phyloP scores from a whole-genome alignment of 2,329 filamentous ascomycete species.

The Endothia cerciana region DNA sequence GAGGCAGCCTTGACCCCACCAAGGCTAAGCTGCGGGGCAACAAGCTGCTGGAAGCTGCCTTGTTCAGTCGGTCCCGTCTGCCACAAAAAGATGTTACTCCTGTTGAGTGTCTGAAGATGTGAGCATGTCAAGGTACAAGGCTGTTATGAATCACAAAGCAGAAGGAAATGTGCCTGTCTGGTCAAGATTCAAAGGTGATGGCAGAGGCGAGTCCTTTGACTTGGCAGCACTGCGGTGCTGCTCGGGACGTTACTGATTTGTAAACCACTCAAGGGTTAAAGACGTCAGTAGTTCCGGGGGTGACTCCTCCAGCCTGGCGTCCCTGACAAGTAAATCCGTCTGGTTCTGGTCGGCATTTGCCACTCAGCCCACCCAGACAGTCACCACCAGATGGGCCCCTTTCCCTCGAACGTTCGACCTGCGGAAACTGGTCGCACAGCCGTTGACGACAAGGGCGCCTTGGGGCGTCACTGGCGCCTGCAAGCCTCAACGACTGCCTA shows the following conservation, averaged over 20 bases:
- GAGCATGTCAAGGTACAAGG: no score
- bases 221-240: neutral
- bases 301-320: no score
- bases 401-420: neutral
- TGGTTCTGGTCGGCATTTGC: neutral
- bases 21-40: constrained; percentile 17
- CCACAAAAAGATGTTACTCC: neutral
- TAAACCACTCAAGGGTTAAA: neutral
- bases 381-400: neutral
- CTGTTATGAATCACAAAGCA: neutral
- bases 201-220: neutral
- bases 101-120: neutral
- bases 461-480: neutral
- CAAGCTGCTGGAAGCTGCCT: neutral
- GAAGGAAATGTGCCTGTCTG: neutral
- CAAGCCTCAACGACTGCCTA: neutral
- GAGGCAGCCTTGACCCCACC: constrained; percentile 26
- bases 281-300: neutral
- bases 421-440: neutral
- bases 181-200: neutral
- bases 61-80: neutral
- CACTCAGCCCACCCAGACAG: neutral
- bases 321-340: neutral
- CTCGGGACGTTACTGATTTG: constrained; percentile 1
- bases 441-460: neutral